A percentile compares a stretch with the other conserved stretches of the same genome.
These are phyloP conservation scores for Leccinum obscurum DNA, from an alignment of 768 basidiomycete species.

Conservation along the genomic window DNA sequence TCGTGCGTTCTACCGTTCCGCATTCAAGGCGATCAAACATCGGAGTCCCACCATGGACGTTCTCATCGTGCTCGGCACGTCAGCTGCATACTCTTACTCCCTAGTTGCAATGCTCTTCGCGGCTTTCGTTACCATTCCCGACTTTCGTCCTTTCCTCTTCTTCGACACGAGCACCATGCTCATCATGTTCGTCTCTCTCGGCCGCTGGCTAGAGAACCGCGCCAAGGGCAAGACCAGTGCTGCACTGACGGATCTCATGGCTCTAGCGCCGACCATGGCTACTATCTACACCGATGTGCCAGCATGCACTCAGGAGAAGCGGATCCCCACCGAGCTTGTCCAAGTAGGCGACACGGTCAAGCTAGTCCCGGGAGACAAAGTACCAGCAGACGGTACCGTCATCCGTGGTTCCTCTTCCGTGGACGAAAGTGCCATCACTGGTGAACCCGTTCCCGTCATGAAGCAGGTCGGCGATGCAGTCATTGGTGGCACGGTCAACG, in stretches of 20 bases:
- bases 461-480: conserved; percentile 85
- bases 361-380: conserved; percentile 93
- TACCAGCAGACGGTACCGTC: conserved; percentile 94
- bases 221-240: conserved; percentile 98
- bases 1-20: conserved; percentile 80
- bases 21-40: conserved; percentile 90
- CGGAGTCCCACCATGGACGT: conserved; percentile 96
- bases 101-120: conserved; percentile 67
- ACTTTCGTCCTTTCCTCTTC: conserved; percentile 83
- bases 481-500: conserved; percentile 97
- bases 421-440: conserved; percentile 96
- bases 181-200: conserved; percentile 94
- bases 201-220: conserved; percentile 92
- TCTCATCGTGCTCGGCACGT: conserved; percentile 92
- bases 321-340: conserved; percentile 90
- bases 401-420: conserved; percentile 82
- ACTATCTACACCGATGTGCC: conserved; percentile 91
- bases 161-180: conserved; percentile 99
- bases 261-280: conserved; percentile 92
- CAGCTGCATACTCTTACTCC: conserved; percentile 93
- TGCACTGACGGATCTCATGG: conserved; percentile 95
- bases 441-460: conserved; percentile 85
- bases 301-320: conserved; percentile 80
- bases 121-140: conserved; percentile 58
- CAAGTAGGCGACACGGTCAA: conserved; percentile 94